Evolutionary conservation across 257 asterid genomes (phyloP), one percentile per base, ranked within the genome.

Genomic region (Cruciata laevipes): DNA sequence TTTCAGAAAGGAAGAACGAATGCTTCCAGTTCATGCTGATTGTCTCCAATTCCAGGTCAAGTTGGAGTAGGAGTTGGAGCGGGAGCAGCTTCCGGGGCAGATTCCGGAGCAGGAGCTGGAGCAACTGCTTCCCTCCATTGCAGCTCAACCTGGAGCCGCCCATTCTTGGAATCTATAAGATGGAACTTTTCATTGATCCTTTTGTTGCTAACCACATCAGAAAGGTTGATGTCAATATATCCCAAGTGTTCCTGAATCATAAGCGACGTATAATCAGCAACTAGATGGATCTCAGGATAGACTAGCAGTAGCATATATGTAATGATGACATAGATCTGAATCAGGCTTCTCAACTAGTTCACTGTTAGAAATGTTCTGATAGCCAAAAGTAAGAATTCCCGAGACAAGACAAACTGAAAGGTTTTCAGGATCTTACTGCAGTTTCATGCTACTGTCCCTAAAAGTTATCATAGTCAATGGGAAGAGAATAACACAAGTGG

Each of bases 141-240:
- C 76, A 82, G 73, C 73, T 79, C 86, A 3, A 82, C 69, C 60
- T 82, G 83, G 60, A 78, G 68, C 44, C 57, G 71, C 13, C 86
- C 86, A 3, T 82, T 78, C 76, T 69, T 82, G 38, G 86, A 82
- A 67, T 82, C 86, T 67, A 82, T 79, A 23, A 82, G 86, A 73
- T 82, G 78, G 79, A 61, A 82, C 82, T 71, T 82, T 66, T 74
- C 82, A 27, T 82, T 82, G 69, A 79, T 82, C 75, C 86, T 74
- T 74, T 61, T 79, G 78, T 82, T 82, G 75, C 58, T 73, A 67
- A 79, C 79, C 47, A 82, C 86, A 44, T 82, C 86, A 0, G 83
- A 53, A 30, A 82, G 84, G 65, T 42, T 69, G 70, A 82, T 79
- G 77, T 82, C 84, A 32, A 82, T 61, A 40, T 76, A 76, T 18